A percentile compares a stretch with the other conserved stretches of the same genome.
phyloP scores from a whole-genome alignment of 495 filamentous ascomycete genomes.

The Apiosordaria backusii region DNA sequence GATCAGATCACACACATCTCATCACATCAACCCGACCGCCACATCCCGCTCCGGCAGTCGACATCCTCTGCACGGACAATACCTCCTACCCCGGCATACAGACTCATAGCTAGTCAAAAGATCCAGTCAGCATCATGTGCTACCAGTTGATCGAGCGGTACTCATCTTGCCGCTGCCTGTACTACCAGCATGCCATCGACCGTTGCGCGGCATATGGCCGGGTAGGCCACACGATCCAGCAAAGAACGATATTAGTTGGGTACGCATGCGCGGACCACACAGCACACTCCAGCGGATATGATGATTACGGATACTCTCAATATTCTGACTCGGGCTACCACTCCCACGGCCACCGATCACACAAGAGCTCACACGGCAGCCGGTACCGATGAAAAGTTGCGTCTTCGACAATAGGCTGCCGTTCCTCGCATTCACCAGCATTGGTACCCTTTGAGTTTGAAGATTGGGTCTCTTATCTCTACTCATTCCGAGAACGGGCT shows the following conservation, averaged over 20 bases:
- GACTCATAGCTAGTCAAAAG: background rate
- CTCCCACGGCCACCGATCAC: slow-evolving; percentile 39
- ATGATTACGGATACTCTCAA: slow-evolving; percentile 27
- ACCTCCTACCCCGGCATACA: slow-evolving; percentile 7
- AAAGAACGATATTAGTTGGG: slow-evolving; percentile 76
- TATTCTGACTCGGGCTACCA: slow-evolving; percentile 55
- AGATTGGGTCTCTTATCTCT: slow-evolving; percentile 48
- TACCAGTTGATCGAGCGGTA: slow-evolving; percentile 74
- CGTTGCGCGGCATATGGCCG: slow-evolving; percentile 69
- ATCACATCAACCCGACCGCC: slow-evolving; percentile 9
- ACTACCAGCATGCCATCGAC: slow-evolving; percentile 79
- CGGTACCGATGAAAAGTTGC: slow-evolving; percentile 50
- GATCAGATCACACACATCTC: slow-evolving; percentile 8
- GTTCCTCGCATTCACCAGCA: slow-evolving; percentile 43
- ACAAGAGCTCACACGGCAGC: slow-evolving; percentile 37
- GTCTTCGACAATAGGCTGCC: slow-evolving; percentile 52
- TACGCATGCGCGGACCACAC: slow-evolving; percentile 61
- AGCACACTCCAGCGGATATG: slow-evolving; percentile 15
- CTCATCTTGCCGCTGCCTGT: slow-evolving; percentile 78
- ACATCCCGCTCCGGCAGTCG: slow-evolving; percentile 9
- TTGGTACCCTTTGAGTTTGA: slow-evolving; percentile 44
- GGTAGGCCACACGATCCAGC: slow-evolving; percentile 64
- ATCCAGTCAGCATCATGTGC: slow-evolving; percentile 55
- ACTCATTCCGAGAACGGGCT: slow-evolving; percentile 46
- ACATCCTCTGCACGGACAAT: background rate